phyloP scores from a whole-genome alignment of 305 asterid species.

The Fraxinus sp. region DNA sequence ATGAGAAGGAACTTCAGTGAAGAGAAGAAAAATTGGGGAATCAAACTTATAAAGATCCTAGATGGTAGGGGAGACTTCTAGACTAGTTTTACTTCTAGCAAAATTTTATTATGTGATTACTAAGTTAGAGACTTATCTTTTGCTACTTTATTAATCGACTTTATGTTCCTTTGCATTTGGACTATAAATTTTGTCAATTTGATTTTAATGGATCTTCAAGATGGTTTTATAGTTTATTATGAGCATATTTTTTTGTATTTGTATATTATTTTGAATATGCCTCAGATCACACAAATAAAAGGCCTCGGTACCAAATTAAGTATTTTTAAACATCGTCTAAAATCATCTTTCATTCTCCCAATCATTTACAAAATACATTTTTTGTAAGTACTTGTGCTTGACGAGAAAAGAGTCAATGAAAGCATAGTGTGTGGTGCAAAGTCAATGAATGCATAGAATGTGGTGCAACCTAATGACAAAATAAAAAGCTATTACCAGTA shows the following conservation, averaged over 20 bases:
- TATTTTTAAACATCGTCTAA: background rate
- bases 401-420: background rate
- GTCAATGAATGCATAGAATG: background rate
- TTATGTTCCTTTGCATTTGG: background rate
- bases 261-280: background rate
- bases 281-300: background rate
- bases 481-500: constrained; percentile 2
- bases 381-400: background rate
- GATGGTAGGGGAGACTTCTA: background rate
- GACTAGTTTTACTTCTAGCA: background rate
- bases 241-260: background rate
- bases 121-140: background rate
- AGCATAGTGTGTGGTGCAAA: constrained; percentile 6
- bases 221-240: background rate
- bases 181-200: background rate
- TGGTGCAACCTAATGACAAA: background rate
- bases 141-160: background rate
- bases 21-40: background rate
- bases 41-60: background rate
- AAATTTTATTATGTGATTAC: background rate
- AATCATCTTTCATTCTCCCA: constrained; percentile 10
- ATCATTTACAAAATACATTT: background rate
- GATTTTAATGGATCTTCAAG: background rate
- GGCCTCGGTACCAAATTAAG: background rate
- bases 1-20: background rate